A percentile compares a stretch with the other conserved stretches of the same genome.
Conservation (phyloP, 176 grass and related monocot genomes). For the Zoysia japonica region DNA sequence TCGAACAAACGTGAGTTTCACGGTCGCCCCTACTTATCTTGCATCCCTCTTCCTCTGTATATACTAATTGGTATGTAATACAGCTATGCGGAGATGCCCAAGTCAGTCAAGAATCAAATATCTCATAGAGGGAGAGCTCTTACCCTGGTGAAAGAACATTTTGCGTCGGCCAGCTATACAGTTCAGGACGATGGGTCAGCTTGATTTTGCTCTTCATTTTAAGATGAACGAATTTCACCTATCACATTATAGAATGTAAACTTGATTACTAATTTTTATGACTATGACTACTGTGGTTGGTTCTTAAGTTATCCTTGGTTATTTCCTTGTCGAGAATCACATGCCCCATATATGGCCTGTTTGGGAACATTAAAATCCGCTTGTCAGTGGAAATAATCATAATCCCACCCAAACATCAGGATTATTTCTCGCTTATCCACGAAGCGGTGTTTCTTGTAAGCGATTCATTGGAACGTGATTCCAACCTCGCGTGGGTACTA, state of each 20-base stretch:
- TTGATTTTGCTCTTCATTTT: constrained; percentile 24
- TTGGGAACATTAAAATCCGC: no score
- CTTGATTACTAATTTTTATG: not conserved
- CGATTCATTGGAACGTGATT: no score
- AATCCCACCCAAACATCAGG: no score
- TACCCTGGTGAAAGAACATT: constrained; percentile 82
- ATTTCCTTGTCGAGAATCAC: no score
- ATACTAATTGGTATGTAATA: constrained; percentile 18
- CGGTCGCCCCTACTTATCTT: not conserved
- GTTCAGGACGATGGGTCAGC: constrained; percentile 46
- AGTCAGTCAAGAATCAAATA: constrained; percentile 91
- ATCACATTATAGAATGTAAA: constrained; percentile 23
- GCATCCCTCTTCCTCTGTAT: not conserved
- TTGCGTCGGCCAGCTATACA: constrained; percentile 61
- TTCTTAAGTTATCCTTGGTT: no score
- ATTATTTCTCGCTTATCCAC: no score
- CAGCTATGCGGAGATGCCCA: constrained; percentile 94
- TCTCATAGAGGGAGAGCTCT: constrained; percentile 86
- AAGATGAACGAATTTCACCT: not conserved
- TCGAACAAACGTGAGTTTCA: constrained; percentile 73
- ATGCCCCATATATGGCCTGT: no score
- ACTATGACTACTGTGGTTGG: not conserved
- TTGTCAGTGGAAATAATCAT: no score
- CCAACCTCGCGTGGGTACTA: no score
- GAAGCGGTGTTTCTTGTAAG: no score